Percentiles rank a stretch among this genome's conserved stretches.
These are phyloP conservation scores for Zygosaccharomyces bisporus DNA, from an alignment of 805 yeast species.

Conservation along the genomic window DNA sequence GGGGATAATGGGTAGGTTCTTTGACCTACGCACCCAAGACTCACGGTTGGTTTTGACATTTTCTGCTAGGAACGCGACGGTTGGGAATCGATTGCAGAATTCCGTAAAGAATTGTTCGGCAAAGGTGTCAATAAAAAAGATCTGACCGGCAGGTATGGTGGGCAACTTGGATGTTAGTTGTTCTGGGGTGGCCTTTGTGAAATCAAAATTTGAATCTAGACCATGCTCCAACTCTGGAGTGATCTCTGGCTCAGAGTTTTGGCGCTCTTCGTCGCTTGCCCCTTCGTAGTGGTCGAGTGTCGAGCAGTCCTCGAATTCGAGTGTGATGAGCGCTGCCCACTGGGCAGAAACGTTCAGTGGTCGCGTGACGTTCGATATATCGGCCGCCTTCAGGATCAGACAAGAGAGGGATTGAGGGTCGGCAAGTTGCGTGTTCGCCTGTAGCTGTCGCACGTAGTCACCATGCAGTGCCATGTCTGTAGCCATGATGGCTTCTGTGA, in stretches of 20 bases:
- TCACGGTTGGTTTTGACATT: slow-evolving; percentile 50
- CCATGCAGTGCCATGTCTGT: slow-evolving; percentile 94
- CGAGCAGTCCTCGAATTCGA: slow-evolving; percentile 71
- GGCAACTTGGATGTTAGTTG: slow-evolving; percentile 48
- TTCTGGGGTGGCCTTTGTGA: slow-evolving; percentile 19
- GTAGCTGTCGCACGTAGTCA: slow-evolving; percentile 57
- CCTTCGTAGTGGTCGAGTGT: slow-evolving; percentile 40
- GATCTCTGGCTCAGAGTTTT: background rate
- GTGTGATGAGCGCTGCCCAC: slow-evolving; percentile 80
- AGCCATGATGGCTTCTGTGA: slow-evolving; percentile 49
- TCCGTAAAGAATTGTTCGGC: slow-evolving; percentile 73
- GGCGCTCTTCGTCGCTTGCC: background rate
- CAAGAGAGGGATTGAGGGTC: slow-evolving; percentile 50
- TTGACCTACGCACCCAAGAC: slow-evolving; percentile 45
- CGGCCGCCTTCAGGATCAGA: slow-evolving; percentile 87
- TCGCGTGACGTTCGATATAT: slow-evolving; percentile 88
- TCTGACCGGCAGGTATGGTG: slow-evolving; percentile 62
- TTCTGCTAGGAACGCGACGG: slow-evolving; percentile 51
- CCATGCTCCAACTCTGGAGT: slow-evolving; percentile 1
- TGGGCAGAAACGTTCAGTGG: slow-evolving; percentile 69
- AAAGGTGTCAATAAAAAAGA: slow-evolving; percentile 77
- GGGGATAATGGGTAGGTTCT: background rate
- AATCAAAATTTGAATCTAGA: slow-evolving; percentile 29
- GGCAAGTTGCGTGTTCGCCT: slow-evolving; percentile 14
- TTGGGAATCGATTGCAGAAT: slow-evolving; percentile 58